Conservation (phyloP, 176 grass and related monocot species). For the Carex parvula region DNA sequence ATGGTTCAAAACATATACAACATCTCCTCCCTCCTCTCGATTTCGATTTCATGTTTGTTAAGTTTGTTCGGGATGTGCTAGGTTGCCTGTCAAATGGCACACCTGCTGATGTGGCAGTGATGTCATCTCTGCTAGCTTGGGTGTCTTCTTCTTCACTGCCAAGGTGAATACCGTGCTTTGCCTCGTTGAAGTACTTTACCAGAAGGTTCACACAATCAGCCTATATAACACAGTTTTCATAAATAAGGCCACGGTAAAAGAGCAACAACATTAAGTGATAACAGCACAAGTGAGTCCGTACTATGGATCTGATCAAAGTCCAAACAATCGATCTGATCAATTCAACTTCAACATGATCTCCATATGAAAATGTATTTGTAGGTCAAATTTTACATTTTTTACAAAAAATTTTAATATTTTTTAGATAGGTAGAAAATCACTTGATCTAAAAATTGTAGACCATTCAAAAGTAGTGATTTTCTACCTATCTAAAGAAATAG, state of each 20-base stretch:
- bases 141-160: constrained; percentile 61
- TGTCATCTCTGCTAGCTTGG: constrained; percentile 37
- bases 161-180: constrained; percentile 71
- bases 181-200: constrained; percentile 88
- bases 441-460: no score
- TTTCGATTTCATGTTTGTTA: constrained; percentile 70
- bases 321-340: no score
- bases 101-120: constrained; percentile 32
- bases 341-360: no score
- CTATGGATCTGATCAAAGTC: no score
- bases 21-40: constrained; percentile 77
- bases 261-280: constrained; percentile 21
- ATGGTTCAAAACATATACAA: constrained; percentile 90
- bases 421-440: no score
- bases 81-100: constrained; percentile 37
- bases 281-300: background rate
- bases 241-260: constrained; percentile 14
- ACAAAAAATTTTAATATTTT: no score
- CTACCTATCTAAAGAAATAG: no score
- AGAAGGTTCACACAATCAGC: constrained; percentile 90
- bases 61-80: constrained; percentile 13
- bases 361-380: no score
- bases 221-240: constrained; percentile 44
- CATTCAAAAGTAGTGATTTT: no score
- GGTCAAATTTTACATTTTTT: no score